Conservation (phyloP, 805 yeast genomes). For the Barnettozyma sucrosica region DNA sequence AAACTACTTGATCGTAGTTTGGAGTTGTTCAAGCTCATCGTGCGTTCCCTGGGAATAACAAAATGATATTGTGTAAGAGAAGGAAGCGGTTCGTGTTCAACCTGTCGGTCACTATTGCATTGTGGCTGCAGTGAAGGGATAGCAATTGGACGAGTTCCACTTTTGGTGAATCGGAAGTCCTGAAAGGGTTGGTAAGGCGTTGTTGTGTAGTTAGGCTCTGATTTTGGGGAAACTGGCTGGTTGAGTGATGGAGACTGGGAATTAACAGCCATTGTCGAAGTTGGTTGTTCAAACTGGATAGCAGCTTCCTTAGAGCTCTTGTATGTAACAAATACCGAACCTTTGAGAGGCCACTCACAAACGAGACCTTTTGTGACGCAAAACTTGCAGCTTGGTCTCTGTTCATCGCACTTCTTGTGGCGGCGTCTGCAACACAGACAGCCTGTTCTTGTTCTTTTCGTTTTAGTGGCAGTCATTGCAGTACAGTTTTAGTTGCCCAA, state of each 20-base stretch:
- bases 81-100: slow-evolving; percentile 4
- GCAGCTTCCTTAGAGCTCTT: not conserved
- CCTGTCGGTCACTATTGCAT: not conserved
- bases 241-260: not conserved
- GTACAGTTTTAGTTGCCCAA: too few relatives aligned
- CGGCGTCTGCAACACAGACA: slow-evolving; percentile 58
- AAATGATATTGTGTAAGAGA: slow-evolving; percentile 11
- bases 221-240: not conserved
- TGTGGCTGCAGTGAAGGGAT: not conserved
- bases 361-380: slow-evolving; percentile 33
- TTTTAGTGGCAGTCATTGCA: not conserved
- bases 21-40: not conserved
- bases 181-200: not conserved
- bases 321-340: slow-evolving; percentile 17
- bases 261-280: not conserved
- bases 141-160: not conserved
- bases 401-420: slow-evolving; percentile 59
- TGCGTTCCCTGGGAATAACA: slow-evolving; percentile 9
- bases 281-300: not conserved
- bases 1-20: not conserved
- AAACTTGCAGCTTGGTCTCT: slow-evolving; percentile 35
- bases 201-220: slow-evolving; percentile 1
- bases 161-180: not conserved
- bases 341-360: slow-evolving; percentile 21
- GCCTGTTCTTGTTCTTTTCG: slow-evolving; percentile 40